Percentiles rank a stretch among this genome's conserved stretches.
These are phyloP conservation scores for Suhomyces pyralidae DNA, from an alignment of 805 yeast species.

Conservation along the genomic window DNA sequence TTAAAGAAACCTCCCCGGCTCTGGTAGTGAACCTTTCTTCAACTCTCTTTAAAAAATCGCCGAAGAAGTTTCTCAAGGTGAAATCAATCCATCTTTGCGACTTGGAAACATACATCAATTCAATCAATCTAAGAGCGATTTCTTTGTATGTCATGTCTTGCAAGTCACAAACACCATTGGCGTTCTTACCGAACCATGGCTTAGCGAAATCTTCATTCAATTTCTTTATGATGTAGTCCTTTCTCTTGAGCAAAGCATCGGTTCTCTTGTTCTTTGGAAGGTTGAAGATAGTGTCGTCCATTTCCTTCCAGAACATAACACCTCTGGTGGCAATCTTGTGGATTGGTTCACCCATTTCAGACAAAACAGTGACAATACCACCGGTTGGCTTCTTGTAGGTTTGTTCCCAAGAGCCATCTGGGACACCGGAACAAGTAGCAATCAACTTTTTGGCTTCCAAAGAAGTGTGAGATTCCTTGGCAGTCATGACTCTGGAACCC, in stretches of 20 bases:
- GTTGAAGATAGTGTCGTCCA: conserved; percentile 89
- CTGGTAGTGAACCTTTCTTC: conserved; percentile 87
- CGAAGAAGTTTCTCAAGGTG: conserved; percentile 81
- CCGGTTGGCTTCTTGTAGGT: conserved; percentile 95
- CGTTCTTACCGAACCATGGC: conserved; percentile 91
- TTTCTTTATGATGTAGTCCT: conserved; percentile 76
- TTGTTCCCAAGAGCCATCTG: conserved; percentile 86
- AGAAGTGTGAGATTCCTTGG: conserved; percentile 93
- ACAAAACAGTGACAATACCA: conserved; percentile 92
- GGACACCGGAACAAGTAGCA: conserved; percentile 86
- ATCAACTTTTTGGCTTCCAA: conserved; percentile 91
- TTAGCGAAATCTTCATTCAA: conserved; percentile 95
- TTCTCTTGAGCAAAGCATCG: conserved; percentile 78
- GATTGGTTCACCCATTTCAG: conserved; percentile 99
- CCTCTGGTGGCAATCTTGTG: conserved; percentile 98
- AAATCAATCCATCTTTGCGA: conserved; percentile 85
- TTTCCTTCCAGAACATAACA: conserved; percentile 94
- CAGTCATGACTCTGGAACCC: conserved; percentile 97
- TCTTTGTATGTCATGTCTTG: conserved; percentile 95
- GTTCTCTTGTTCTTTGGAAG: conserved; percentile 86
- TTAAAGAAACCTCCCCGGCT: conserved; percentile 55
- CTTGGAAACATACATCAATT: conserved; percentile 78
- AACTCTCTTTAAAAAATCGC: conserved; percentile 84
- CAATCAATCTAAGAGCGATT: conserved; percentile 82
- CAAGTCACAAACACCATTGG: conserved; percentile 80